phyloP scores from a whole-genome alignment of 2,329 filamentous ascomycete species.

The Arthrobotrys sinensis region DNA sequence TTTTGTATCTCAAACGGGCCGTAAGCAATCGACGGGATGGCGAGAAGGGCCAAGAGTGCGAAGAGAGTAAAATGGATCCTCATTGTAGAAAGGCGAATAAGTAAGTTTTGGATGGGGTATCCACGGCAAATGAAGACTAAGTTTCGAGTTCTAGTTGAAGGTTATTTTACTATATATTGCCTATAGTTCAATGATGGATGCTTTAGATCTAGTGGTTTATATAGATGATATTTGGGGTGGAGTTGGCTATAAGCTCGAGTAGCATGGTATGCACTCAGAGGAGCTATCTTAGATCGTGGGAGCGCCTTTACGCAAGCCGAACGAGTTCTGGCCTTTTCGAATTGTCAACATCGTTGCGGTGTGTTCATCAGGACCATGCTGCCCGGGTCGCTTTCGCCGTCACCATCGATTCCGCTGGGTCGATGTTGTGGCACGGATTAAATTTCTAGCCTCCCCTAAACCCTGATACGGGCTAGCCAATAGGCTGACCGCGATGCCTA shows the following conservation, averaged over 20 bases:
- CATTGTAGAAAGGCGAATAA: slow-evolving; percentile 12
- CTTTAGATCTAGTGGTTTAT: neutral
- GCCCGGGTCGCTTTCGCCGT: neutral
- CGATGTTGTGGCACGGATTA: slow-evolving; percentile 32
- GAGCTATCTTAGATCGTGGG: neutral
- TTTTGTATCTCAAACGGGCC: slow-evolving; percentile 47
- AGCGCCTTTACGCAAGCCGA: neutral
- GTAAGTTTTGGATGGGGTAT: too few relatives aligned
- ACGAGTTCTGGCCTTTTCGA: neutral
- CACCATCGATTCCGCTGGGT: neutral
- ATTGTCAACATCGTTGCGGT: neutral
- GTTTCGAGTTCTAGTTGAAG: too few relatives aligned
- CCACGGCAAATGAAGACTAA: too few relatives aligned
- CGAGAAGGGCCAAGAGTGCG: slow-evolving; percentile 10
- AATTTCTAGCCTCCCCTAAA: slow-evolving; percentile 17
- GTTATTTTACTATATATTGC: too few relatives aligned
- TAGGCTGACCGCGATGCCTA: neutral
- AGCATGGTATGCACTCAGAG: neutral
- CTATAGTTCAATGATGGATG: neutral
- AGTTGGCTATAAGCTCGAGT: too few relatives aligned
- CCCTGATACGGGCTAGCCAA: neutral
- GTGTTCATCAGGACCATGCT: neutral
- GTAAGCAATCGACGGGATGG: slow-evolving; percentile 17
- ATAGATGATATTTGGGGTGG: neutral
- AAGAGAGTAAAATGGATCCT: slow-evolving; percentile 12